Percentiles rank a stretch among this genome's conserved stretches.
Conservation (phyloP, 2,329 filamentous ascomycete species). For the Colletotrichum sp. region DNA sequence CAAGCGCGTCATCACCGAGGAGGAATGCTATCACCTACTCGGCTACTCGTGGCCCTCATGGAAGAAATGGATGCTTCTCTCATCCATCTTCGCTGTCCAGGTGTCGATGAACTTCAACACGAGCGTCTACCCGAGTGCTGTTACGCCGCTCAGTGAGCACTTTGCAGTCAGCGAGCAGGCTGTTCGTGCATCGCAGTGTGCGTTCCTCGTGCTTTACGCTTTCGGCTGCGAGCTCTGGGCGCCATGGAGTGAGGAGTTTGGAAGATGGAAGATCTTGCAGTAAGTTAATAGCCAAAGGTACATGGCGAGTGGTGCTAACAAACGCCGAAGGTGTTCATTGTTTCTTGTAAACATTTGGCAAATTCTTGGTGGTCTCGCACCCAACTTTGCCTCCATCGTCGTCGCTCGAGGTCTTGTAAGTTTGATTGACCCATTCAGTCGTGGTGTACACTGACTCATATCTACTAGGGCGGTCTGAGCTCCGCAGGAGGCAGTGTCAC, state of each 20-base stretch:
- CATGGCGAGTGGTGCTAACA: too few species aligned
- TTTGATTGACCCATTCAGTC: too few species aligned
- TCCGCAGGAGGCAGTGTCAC: slow-evolving; percentile 71
- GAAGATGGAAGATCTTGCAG: slow-evolving; percentile 57
- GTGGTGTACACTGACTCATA: too few species aligned
- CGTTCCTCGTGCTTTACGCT: slow-evolving; percentile 57
- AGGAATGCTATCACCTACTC: slow-evolving; percentile 51
- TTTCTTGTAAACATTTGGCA: slow-evolving; percentile 61
- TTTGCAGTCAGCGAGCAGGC: slow-evolving; percentile 51
- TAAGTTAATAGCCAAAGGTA: slow-evolving; percentile 32
- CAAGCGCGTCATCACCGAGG: slow-evolving; percentile 50
- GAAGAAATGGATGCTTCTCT: slow-evolving; percentile 59
- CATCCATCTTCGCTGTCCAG: slow-evolving; percentile 56
- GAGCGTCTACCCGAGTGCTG: slow-evolving; percentile 55
- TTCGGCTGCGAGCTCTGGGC: slow-evolving; percentile 59
- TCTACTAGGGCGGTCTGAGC: slow-evolving; percentile 57
- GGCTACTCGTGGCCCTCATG: slow-evolving; percentile 47
- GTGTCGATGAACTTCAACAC: slow-evolving; percentile 64
- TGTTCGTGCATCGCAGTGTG: slow-evolving; percentile 50
- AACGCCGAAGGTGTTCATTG: slow-evolving; percentile 28
- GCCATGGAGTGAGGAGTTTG: slow-evolving; percentile 59
- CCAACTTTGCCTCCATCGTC: slow-evolving; percentile 45
- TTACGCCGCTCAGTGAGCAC: slow-evolving; percentile 47
- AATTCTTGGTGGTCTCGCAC: slow-evolving; percentile 47
- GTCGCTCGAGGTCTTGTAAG: slow-evolving; percentile 39